These are phyloP conservation scores for Juglanconis sp. DNA, from an alignment of 2,329 filamentous ascomycete genomes.

Conservation along the genomic window DNA sequence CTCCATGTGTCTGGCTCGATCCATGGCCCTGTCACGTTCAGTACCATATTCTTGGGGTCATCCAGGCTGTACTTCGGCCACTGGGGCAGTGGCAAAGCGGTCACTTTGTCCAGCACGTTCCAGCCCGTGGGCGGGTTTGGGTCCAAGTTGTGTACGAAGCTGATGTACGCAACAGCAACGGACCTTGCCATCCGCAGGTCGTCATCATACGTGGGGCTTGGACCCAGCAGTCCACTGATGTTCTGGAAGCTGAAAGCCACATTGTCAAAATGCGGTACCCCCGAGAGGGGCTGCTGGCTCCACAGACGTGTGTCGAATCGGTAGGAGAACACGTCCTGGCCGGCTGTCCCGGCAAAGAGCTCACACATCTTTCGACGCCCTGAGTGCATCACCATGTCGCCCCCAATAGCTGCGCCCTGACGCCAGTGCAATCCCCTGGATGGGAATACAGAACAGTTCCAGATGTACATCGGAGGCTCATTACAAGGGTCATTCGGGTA, in stretches of 20 bases:
- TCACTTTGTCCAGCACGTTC: constrained; percentile 20
- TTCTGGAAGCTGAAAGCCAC: constrained; percentile 51
- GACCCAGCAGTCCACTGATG: constrained; percentile 43
- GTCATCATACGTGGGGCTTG: constrained; percentile 39
- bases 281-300: constrained; percentile 36
- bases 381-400: constrained; percentile 47
- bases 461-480: constrained; percentile 41
- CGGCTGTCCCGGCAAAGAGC: constrained; percentile 31
- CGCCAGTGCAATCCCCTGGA: constrained; percentile 40
- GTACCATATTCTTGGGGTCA: constrained; percentile 41
- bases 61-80: constrained; percentile 40
- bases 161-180: constrained; percentile 40
- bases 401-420: constrained; percentile 42
- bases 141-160: constrained; percentile 40
- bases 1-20: constrained; percentile 46
- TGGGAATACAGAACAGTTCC: constrained; percentile 30
- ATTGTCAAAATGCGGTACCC: constrained; percentile 46
- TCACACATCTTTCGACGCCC: constrained; percentile 43
- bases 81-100: constrained; percentile 28
- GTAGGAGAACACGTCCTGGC: constrained; percentile 42
- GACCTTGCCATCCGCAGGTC: constrained; percentile 32
- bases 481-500: constrained; percentile 47
- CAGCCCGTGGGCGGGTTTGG: constrained; percentile 33
- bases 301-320: constrained; percentile 47
- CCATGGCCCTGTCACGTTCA: constrained; percentile 40